Evolutionary conservation across 768 basidiomycete genomes (phyloP).

Genomic region (Ramaria sp.): DNA sequence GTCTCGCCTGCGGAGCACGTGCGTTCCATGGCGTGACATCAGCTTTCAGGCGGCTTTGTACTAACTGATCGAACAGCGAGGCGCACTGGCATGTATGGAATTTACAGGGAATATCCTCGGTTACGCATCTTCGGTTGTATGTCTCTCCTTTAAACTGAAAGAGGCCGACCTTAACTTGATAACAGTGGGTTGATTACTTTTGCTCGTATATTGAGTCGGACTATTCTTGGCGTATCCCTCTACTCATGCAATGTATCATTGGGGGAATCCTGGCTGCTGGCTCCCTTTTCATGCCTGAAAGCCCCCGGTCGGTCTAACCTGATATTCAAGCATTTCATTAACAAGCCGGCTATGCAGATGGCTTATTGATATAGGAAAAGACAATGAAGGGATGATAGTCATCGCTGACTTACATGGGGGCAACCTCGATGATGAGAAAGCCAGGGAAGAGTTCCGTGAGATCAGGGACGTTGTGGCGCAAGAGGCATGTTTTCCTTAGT

Average conservation of each 20-base stretch:
- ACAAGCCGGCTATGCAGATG: constrained; percentile 49
- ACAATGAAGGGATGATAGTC: constrained; percentile 74
- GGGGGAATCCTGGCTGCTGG: constrained; percentile 72
- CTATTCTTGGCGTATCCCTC: constrained; percentile 83
- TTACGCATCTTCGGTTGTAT: constrained; percentile 80
- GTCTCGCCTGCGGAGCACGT: constrained; percentile 90
- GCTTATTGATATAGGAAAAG: constrained; percentile 81
- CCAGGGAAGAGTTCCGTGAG: constrained; percentile 78
- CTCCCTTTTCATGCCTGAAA: constrained; percentile 80
- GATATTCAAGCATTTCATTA: constrained; percentile 84
- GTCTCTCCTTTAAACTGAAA: constrained; percentile 18
- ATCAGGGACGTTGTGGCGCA: constrained; percentile 72
- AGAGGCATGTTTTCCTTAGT: constrained; percentile 36
- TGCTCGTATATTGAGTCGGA: constrained; percentile 82
- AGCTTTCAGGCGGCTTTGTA: constrained; percentile 1
- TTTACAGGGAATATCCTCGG: constrained; percentile 90
- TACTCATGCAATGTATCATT: constrained; percentile 82
- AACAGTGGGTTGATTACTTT: constrained; percentile 88
- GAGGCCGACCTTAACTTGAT: not conserved
- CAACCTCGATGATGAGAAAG: constrained; percentile 51
- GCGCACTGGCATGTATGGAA: constrained; percentile 88
- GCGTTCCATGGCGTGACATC: constrained; percentile 15
- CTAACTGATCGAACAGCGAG: constrained; percentile 41
- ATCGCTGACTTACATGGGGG: constrained; percentile 87
- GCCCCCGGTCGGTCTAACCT: constrained; percentile 50